These are phyloP conservation scores for Neoascochyta sp. DNA, from an alignment of 2,329 filamentous ascomycete species.

Conservation along the genomic window DNA sequence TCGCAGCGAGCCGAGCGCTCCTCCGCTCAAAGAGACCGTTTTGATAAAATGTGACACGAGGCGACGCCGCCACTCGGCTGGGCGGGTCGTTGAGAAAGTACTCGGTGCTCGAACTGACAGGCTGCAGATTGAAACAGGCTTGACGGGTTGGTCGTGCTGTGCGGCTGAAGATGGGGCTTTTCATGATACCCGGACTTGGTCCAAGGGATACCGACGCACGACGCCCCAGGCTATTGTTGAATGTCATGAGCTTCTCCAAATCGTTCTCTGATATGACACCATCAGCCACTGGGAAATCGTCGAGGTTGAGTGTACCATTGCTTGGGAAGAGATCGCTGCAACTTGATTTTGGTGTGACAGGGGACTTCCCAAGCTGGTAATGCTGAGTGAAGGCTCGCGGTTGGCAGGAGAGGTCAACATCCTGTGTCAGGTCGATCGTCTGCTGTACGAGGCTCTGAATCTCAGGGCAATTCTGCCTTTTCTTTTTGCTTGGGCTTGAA, in stretches of 20 bases:
- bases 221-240: conserved; percentile 2
- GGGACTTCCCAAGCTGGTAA: too few relatives aligned
- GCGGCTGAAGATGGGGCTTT: not conserved
- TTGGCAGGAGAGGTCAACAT: too few relatives aligned
- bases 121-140: conserved; percentile 14
- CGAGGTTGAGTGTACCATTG: conserved; percentile 1
- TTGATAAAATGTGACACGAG: not conserved
- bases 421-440: too few relatives aligned
- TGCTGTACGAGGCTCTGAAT: too few relatives aligned
- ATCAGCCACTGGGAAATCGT: conserved; percentile 3
- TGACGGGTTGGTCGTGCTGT: conserved; percentile 3
- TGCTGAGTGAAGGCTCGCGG: too few relatives aligned
- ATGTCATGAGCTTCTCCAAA: conserved; percentile 5
- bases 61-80: conserved; percentile 2
- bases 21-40: not conserved
- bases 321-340: conserved; percentile 1
- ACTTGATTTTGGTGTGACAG: conserved; percentile 4
- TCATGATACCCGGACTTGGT: conserved; percentile 3
- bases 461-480: too few relatives aligned
- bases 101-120: conserved; percentile 13
- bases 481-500: not conserved
- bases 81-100: conserved; percentile 15
- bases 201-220: conserved; percentile 3
- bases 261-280: conserved; percentile 3
- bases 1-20: conserved; percentile 1